Conservation (phyloP, 2,329 filamentous ascomycete genomes). For the Orbilia blumenaviensis region DNA sequence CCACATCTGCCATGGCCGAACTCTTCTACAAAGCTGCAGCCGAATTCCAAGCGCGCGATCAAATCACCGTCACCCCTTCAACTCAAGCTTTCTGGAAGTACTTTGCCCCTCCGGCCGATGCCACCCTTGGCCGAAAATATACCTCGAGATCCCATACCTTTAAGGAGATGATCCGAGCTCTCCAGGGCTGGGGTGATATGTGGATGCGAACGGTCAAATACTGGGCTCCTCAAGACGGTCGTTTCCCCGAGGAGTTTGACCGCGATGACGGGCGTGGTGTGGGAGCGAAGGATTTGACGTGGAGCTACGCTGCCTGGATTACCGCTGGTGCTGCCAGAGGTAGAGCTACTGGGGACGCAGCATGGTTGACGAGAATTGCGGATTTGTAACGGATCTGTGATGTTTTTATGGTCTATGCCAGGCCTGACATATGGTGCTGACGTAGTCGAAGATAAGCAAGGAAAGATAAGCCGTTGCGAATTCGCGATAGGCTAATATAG, state of each 20-base stretch:
- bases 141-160: slow-evolving; percentile 35
- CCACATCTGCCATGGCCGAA: slow-evolving; percentile 79
- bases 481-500: slow-evolving; percentile 8
- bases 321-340: slow-evolving; percentile 62
- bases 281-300: slow-evolving; percentile 70
- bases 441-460: slow-evolving; percentile 13
- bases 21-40: slow-evolving; percentile 80
- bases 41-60: slow-evolving; percentile 73
- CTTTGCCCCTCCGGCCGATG: slow-evolving; percentile 28
- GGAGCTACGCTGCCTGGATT: slow-evolving; percentile 77
- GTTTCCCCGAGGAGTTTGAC: slow-evolving; percentile 64
- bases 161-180: slow-evolving; percentile 42
- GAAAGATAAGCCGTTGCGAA: not conserved
- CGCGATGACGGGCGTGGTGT: slow-evolving; percentile 61
- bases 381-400: slow-evolving; percentile 20
- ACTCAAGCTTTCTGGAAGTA: slow-evolving; percentile 75
- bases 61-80: slow-evolving; percentile 71
- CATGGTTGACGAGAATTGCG: slow-evolving; percentile 35
- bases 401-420: not conserved
- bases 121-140: slow-evolving; percentile 25
- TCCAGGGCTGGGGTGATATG: slow-evolving; percentile 53
- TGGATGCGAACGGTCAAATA: slow-evolving; percentile 47
- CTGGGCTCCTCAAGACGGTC: slow-evolving; percentile 63
- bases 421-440: slow-evolving; percentile 8
- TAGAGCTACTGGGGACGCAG: slow-evolving; percentile 22